phyloP scores from a whole-genome alignment of 2,329 filamentous ascomycete species.

The Monilinia fructigena region DNA sequence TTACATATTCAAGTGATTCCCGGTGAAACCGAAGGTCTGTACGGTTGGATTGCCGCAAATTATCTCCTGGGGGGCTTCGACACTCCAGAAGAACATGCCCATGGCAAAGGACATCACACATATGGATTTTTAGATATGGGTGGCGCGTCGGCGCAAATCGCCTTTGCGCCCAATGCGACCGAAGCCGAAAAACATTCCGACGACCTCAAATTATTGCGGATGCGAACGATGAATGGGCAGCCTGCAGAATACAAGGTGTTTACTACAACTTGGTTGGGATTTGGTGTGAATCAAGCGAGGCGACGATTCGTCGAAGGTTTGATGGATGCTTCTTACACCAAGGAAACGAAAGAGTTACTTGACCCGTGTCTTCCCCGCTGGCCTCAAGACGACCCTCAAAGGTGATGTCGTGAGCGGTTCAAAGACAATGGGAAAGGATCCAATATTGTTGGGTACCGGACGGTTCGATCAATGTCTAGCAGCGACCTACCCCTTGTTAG shows the following conservation, averaged over 20 bases:
- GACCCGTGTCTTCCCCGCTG: constrained; percentile 88
- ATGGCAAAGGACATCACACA: constrained; percentile 86
- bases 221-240: constrained; percentile 79
- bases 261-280: constrained; percentile 94
- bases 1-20: constrained; percentile 91
- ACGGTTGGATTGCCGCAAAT: constrained; percentile 97
- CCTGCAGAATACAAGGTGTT: constrained; percentile 84
- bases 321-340: constrained; percentile 61
- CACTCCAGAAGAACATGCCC: constrained; percentile 66
- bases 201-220: constrained; percentile 79
- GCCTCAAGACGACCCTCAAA: constrained; percentile 70
- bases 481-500: constrained; percentile 79
- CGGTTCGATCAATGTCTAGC: constrained; percentile 81
- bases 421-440: constrained; percentile 45
- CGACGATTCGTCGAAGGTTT: constrained; percentile 78
- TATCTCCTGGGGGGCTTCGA: constrained; percentile 93
- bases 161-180: constrained; percentile 90
- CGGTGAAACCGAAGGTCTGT: constrained; percentile 91
- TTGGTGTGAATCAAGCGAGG: constrained; percentile 92
- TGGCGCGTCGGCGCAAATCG: constrained; percentile 94
- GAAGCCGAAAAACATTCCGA: constrained; percentile 87
- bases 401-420: constrained; percentile 54
- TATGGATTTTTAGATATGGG: constrained; percentile 99
- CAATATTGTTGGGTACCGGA: constrained; percentile 75
- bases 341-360: constrained; percentile 65